These are phyloP conservation scores for Nakaseomyces kungkrabaensis DNA, from an alignment of 1,139 yeast species.

Conservation along the genomic window DNA sequence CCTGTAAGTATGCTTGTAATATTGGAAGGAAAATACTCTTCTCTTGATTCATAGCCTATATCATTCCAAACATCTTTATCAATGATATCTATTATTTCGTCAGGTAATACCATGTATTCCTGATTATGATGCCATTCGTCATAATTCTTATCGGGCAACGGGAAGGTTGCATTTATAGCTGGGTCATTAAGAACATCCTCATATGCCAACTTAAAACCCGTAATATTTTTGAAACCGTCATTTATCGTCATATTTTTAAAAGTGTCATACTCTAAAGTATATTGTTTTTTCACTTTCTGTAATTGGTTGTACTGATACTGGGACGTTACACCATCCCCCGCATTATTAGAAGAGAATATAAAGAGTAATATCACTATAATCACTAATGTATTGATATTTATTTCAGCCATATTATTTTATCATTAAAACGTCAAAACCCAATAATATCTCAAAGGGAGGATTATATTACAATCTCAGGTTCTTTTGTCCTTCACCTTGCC, in stretches of 20 bases:
- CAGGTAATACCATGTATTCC: constrained; percentile 50
- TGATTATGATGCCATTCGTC: constrained; percentile 47
- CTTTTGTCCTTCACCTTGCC: too few species aligned
- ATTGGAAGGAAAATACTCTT: constrained; percentile 22
- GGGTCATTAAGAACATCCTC: constrained; percentile 41
- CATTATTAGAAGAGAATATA: constrained; percentile 47
- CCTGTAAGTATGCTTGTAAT: constrained; percentile 25
- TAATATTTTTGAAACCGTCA: constrained; percentile 58
- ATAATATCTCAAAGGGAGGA: background rate
- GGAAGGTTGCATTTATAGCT: constrained; percentile 44
- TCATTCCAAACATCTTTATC: constrained; percentile 19
- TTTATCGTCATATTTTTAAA: constrained; percentile 38
- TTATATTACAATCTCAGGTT: too few species aligned
- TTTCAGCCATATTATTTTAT: constrained; percentile 16
- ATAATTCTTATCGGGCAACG: constrained; percentile 39
- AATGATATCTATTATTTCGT: constrained; percentile 36
- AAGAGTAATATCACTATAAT: constrained; percentile 23
- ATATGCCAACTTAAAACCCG: constrained; percentile 61
- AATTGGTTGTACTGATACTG: constrained; percentile 28
- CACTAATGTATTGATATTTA: constrained; percentile 26
- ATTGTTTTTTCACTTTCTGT: constrained; percentile 18
- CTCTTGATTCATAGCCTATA: constrained; percentile 4
- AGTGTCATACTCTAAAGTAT: constrained; percentile 22
- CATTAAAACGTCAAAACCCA: background rate
- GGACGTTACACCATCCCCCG: constrained; percentile 43